Evolutionary conservation across 768 basidiomycete genomes (phyloP), one percentile per base, ranked within the genome.

Genomic region (Hypholoma sublateritium): DNA sequence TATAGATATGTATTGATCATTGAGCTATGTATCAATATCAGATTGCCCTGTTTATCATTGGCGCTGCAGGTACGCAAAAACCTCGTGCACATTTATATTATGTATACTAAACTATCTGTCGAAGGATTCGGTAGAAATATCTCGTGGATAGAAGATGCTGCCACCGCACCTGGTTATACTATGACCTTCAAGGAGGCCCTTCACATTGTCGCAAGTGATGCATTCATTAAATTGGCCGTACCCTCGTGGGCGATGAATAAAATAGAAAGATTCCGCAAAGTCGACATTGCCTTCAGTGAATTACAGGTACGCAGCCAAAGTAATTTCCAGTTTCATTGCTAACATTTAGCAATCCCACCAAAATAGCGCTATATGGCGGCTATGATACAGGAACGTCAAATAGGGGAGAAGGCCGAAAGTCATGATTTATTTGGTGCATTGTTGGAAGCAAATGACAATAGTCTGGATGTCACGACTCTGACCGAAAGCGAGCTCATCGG

Each of bases 1-100:
- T 39, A 22, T 28, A 22, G 12, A 5, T 46, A 32, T 21, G 21
- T 9, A n/a, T 35, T n/a, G 43, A 22, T 37, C 6, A 24, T 42
- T 63, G 63, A 13, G 59, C 63, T 16, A 39, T 24, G 21, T 41
- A n/a, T 48, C 13, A 19, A 22, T 39, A 21, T 53, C 16, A 85
- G 84, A 76, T 84, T 39, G 79, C 84, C 0, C 75, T 85, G 2
- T 79, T 81, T 50, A 77, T 84, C 32, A 82, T 86, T 53, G 75
- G 82, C 25, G 75, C 74, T 2, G 84, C 84, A 58, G 83, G 80
- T 79, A 58, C 25, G 64, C 21, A 19, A 24, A n/a, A n/a, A 46
- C 44, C 19, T 56, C 43, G 45, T 32, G 48, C 28, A 22, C 12
- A 14, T 39, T 24, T 25, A 25, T 21, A 19, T 4, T 14, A 17